Evolutionary conservation across 192 early-diverging fungal genomes (phyloP).

Genomic region (Rhizoclosmatium globosum): DNA sequence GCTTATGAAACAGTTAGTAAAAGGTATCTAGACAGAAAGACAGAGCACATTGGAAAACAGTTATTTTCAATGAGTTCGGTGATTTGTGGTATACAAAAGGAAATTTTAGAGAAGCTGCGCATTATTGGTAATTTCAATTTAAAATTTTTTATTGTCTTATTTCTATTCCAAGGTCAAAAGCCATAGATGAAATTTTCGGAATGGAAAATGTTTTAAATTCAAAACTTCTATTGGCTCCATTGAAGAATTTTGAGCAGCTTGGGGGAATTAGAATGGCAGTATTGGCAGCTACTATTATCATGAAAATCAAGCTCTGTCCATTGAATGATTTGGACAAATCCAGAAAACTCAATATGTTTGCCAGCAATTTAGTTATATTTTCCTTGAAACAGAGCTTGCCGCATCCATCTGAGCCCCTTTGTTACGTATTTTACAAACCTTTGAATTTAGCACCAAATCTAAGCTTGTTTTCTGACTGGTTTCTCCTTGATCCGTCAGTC

Average conservation of each 20-base stretch:
- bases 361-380: not conserved
- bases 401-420: conserved; percentile 9
- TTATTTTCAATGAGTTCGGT: conserved; percentile 28
- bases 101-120: conserved; percentile 8
- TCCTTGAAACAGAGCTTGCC: conserved; percentile 1
- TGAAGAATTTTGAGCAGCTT: too few species aligned
- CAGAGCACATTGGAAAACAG: not conserved
- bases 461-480: conserved; percentile 17
- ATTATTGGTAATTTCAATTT: conserved; percentile 18
- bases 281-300: not conserved
- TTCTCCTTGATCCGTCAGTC: conserved; percentile 10
- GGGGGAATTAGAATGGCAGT: too few species aligned
- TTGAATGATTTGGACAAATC: conserved; percentile 6
- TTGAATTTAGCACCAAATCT: not conserved
- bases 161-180: conserved; percentile 1
- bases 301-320: not conserved
- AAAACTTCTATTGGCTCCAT: too few species aligned
- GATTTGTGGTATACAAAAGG: conserved; percentile 31
- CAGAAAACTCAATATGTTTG: not conserved
- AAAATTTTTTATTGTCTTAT: not conserved
- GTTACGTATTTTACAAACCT: conserved; percentile 13
- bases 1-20: not conserved
- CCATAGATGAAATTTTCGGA: conserved; percentile 16
- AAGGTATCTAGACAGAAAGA: not conserved
- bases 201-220: not conserved